These are phyloP conservation scores for Mucor circinelloides DNA, from an alignment of 371 early-diverging fungal genomes.

Conservation along the genomic window DNA sequence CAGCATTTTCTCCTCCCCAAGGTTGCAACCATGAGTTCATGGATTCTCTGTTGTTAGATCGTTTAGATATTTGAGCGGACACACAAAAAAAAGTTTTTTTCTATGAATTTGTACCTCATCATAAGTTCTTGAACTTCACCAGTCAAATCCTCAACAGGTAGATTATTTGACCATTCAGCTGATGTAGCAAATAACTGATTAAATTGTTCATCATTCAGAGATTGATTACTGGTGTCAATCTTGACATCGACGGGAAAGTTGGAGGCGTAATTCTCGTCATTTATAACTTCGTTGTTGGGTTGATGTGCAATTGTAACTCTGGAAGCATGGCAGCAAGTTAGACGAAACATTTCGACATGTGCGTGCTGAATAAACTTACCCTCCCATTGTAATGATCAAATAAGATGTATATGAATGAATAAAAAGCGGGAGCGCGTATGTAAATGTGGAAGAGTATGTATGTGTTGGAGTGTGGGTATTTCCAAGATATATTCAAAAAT, in stretches of 20 bases:
- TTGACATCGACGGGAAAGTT: conserved; percentile 3
- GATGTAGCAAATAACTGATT: conserved; percentile 29
- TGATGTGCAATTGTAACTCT: conserved; percentile 39
- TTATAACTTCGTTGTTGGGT: conserved; percentile 2
- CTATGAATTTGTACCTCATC: conserved; percentile 36
- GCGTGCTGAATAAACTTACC: conserved; percentile 4
- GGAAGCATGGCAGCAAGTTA: neutral
- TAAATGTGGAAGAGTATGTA: neutral
- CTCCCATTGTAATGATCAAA: conserved; percentile 11
- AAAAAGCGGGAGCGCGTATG: neutral
- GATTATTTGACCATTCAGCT: conserved; percentile 16
- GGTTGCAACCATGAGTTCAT: conserved; percentile 38
- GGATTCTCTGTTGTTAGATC: conserved; percentile 21
- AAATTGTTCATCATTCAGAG: conserved; percentile 28
- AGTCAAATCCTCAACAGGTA: conserved; percentile 45
- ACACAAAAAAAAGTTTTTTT: conserved; percentile 9
- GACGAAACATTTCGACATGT: neutral
- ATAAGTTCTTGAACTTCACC: conserved; percentile 48
- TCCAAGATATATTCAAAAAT: neutral
- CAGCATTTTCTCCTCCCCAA: conserved; percentile 26
- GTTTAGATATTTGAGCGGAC: neutral
- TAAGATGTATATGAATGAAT: neutral
- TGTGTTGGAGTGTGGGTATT: conserved; percentile 1
- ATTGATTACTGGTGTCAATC: neutral
- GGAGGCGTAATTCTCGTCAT: conserved; percentile 8